Conservation (phyloP, 108 stramenopile genomes). For the Skeletonema costatum region DNA sequence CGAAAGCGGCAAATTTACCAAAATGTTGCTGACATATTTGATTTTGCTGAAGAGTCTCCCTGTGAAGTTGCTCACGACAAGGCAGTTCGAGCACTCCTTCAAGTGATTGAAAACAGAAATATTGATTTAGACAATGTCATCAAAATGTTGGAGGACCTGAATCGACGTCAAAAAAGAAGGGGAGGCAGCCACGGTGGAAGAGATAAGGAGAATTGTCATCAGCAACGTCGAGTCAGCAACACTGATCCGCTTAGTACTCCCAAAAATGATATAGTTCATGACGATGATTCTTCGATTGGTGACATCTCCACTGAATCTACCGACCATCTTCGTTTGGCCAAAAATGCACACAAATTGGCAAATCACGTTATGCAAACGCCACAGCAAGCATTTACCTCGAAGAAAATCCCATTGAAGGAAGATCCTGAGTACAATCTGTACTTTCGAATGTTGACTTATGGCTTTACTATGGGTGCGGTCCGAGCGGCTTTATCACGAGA, state of each 20-base stretch:
- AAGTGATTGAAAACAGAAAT: background rate
- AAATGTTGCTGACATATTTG: background rate
- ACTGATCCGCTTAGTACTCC: background rate
- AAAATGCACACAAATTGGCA: conserved; percentile 9
- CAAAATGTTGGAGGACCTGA: background rate
- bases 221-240: background rate
- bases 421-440: conserved; percentile 40
- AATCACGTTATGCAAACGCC: conserved; percentile 4
- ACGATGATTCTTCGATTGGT: background rate
- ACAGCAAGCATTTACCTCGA: background rate
- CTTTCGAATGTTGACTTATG: conserved; percentile 28
- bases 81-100: background rate
- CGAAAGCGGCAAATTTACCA: background rate
- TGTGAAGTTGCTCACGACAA: background rate
- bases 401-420: conserved; percentile 25
- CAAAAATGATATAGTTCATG: background rate
- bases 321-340: background rate
- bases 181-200: background rate
- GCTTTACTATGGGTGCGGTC: conserved; percentile 22
- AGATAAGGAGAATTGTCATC: background rate
- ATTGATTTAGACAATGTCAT: background rate
- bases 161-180: background rate
- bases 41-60: background rate
- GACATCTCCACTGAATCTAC: conserved; percentile 7
- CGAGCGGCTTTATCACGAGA: conserved; percentile 34